Evolutionary conservation across 2,329 filamentous ascomycete species (phyloP).

Genomic region (Xylaria sp.): DNA sequence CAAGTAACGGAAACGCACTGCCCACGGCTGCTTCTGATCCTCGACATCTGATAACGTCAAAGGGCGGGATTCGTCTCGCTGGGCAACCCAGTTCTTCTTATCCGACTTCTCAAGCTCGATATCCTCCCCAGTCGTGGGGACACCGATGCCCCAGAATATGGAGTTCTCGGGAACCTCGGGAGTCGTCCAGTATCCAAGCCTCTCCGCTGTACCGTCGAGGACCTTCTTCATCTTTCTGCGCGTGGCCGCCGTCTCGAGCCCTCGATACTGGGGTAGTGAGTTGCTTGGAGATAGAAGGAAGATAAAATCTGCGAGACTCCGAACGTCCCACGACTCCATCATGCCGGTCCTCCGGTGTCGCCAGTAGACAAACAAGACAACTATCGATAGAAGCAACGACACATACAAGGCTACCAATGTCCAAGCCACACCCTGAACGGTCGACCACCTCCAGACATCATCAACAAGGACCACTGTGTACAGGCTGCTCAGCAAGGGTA

Average conservation of each 20-base stretch:
- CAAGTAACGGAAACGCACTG: conserved; percentile 72
- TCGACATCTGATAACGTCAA: conserved; percentile 54
- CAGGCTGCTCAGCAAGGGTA: conserved; percentile 81
- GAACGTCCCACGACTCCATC: conserved; percentile 76
- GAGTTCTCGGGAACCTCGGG: conserved; percentile 68
- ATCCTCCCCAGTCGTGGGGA: conserved; percentile 43
- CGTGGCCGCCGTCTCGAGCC: conserved; percentile 69
- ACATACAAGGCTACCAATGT: conserved; percentile 78
- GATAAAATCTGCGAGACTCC: conserved; percentile 83
- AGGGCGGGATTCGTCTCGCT: conserved; percentile 44
- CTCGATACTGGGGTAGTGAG: conserved; percentile 75
- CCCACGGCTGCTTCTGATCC: conserved; percentile 61
- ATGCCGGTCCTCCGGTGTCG: conserved; percentile 74
- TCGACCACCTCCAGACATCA: conserved; percentile 78
- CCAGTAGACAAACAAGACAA: conserved; percentile 73
- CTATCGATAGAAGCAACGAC: conserved; percentile 67
- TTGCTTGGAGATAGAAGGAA: conserved; percentile 84
- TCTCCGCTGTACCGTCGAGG: conserved; percentile 69
- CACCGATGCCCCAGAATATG: conserved; percentile 71
- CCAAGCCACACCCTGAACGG: conserved; percentile 83
- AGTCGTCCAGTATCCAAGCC: conserved; percentile 87
- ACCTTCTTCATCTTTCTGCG: conserved; percentile 63
- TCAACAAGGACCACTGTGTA: conserved; percentile 72
- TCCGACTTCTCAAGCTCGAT: conserved; percentile 42
- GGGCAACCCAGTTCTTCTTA: conserved; percentile 44